Percentiles rank a stretch among this genome's conserved stretches.
phyloP scores from a whole-genome alignment of 768 basidiomycete species.

The Stropharia rugosoannulata region DNA sequence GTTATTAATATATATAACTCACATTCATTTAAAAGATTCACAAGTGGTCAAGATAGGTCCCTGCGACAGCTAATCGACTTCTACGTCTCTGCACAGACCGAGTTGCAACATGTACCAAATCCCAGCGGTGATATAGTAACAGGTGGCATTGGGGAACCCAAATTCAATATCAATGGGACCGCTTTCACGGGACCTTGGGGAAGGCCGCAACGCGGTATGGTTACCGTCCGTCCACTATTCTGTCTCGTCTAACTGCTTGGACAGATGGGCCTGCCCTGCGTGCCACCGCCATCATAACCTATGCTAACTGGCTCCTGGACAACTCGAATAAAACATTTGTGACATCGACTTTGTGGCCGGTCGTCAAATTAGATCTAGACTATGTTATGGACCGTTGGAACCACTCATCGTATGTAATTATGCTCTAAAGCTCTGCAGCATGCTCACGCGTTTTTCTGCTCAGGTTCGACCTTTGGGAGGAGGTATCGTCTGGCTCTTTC shows the following conservation, averaged over 20 bases:
- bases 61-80: conserved; percentile 54
- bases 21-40: conserved; percentile 41
- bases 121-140: conserved; percentile 64
- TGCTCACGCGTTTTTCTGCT: background rate
- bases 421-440: background rate
- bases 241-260: background rate
- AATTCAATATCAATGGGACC: conserved; percentile 66
- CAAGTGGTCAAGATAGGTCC: conserved; percentile 47
- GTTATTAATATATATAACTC: conserved; percentile 33
- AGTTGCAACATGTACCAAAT: conserved; percentile 65
- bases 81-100: conserved; percentile 54
- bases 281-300: conserved; percentile 65
- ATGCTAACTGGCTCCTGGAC: conserved; percentile 64
- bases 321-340: conserved; percentile 52
- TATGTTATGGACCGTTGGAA: conserved; percentile 76
- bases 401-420: conserved; percentile 47
- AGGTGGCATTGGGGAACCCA: conserved; percentile 77
- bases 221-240: background rate
- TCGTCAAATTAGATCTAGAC: conserved; percentile 71
- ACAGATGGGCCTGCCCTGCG: conserved; percentile 77
- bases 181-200: conserved; percentile 62
- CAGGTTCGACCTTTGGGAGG: conserved; percentile 78
- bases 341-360: conserved; percentile 59
- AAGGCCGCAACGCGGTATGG: conserved; percentile 58
- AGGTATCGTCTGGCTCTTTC: conserved; percentile 72